phyloP scores from a whole-genome alignment of 495 filamentous ascomycete species.

The Aspergillus conjunctus region DNA sequence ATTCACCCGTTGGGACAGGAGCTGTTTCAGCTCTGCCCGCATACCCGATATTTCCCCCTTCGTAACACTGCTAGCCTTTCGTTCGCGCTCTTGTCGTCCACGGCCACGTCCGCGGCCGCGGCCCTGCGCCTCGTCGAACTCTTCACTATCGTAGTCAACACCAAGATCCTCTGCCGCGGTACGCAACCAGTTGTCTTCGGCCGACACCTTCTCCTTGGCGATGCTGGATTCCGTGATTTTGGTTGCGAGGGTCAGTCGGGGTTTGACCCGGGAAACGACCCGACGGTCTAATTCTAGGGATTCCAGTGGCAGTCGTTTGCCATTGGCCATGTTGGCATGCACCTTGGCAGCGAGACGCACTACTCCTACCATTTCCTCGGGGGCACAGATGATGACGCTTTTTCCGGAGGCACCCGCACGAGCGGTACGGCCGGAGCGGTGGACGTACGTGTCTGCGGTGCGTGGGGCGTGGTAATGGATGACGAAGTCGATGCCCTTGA shows the following conservation, averaged over 20 bases:
- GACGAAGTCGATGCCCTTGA: conserved; percentile 81
- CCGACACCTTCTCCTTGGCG: conserved; percentile 82
- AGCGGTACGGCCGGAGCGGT: conserved; percentile 92
- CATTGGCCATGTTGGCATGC: conserved; percentile 59
- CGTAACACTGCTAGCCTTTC: conserved; percentile 64
- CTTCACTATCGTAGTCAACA: conserved; percentile 89
- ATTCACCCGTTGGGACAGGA: conserved; percentile 79
- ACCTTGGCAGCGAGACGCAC: conserved; percentile 85
- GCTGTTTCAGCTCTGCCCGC: conserved; percentile 44
- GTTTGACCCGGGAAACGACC: conserved; percentile 71
- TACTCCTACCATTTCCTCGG: conserved; percentile 85
- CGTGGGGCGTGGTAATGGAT: conserved; percentile 95
- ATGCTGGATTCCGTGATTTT: conserved; percentile 77
- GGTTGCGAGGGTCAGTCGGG: conserved; percentile 74
- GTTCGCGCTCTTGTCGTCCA: conserved; percentile 73
- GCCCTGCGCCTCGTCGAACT: conserved; percentile 66
- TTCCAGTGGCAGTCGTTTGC: conserved; percentile 64
- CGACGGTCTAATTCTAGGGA: conserved; percentile 83
- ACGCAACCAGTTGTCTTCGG: conserved; percentile 82
- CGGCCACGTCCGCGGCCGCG: conserved; percentile 67
- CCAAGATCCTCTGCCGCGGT: conserved; percentile 90
- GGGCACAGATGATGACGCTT: conserved; percentile 84
- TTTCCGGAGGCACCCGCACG: conserved; percentile 75
- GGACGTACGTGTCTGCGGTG: conserved; percentile 89
- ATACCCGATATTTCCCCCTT: conserved; percentile 67